phyloP scores from a whole-genome alignment of 2,329 filamentous ascomycete genomes.

The Monosporascus cannonballus region DNA sequence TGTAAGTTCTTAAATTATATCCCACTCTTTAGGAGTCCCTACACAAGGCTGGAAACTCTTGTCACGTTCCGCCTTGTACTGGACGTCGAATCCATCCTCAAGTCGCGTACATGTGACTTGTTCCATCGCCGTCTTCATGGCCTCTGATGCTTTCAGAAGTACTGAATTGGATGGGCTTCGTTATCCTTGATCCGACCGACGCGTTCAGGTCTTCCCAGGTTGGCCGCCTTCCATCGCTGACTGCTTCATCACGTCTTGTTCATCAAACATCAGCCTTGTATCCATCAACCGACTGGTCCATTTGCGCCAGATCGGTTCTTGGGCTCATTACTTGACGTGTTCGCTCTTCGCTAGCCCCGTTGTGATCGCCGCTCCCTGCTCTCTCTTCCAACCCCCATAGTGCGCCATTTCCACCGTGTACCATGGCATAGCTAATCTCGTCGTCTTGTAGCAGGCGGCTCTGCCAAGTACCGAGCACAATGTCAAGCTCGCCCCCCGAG shows the following conservation, averaged over 20 bases:
- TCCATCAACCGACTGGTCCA: constrained; percentile 36
- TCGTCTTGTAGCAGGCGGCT: constrained; percentile 51
- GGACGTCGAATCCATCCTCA: constrained; percentile 23
- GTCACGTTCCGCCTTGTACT: constrained; percentile 18
- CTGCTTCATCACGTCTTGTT: constrained; percentile 33
- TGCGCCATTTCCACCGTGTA: constrained; percentile 12
- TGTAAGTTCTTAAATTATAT: constrained; percentile 23
- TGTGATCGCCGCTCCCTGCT: constrained; percentile 27
- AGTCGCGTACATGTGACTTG: constrained; percentile 22
- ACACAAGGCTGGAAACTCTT: constrained; percentile 20
- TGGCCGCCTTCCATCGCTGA: constrained; percentile 12
- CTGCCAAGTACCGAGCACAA: constrained; percentile 39
- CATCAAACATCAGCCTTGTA: constrained; percentile 41
- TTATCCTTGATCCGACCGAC: constrained; percentile 19
- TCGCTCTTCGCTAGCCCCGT: constrained; percentile 25
- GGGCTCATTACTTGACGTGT: constrained; percentile 30
- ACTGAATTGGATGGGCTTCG: constrained; percentile 16
- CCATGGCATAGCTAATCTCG: constrained; percentile 39
- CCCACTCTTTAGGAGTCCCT: constrained; percentile 11
- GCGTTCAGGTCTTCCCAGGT: constrained; percentile 12
- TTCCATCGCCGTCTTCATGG: constrained; percentile 17
- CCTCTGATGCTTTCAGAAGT: constrained; percentile 19
- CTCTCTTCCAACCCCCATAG: constrained; percentile 19
- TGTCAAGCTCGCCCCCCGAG: constrained; percentile 54
- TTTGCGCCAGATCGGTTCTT: constrained; percentile 25